Percentiles rank a stretch among this genome's conserved stretches.
These are phyloP conservation scores for Petunia hybrid DNA, from an alignment of 305 asterid species.

Conservation along the genomic window DNA sequence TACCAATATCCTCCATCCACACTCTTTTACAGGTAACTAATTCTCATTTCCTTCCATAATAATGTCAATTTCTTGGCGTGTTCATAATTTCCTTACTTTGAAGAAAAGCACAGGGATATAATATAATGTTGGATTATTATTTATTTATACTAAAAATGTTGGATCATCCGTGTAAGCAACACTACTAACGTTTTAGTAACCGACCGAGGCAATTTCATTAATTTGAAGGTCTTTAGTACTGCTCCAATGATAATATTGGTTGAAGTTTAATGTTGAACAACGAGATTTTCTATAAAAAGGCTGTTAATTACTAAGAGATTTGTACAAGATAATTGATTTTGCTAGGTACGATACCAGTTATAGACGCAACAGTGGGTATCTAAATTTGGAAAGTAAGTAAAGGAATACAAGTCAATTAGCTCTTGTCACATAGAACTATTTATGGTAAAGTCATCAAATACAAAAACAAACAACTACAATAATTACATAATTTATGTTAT, in stretches of 20 bases:
- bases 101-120: too few relatives aligned
- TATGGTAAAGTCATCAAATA: not conserved
- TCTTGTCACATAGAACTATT: too few relatives aligned
- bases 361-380: not conserved
- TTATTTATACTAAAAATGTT: too few relatives aligned
- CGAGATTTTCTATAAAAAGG: not conserved
- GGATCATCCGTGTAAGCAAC: too few relatives aligned
- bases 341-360: too few relatives aligned
- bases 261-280: not conserved
- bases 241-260: too few relatives aligned
- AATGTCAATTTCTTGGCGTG: not conserved
- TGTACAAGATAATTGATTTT: not conserved
- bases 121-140: too few relatives aligned
- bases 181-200: too few relatives aligned
- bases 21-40: slow-evolving; percentile 68
- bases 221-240: too few relatives aligned
- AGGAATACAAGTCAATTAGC: not conserved
- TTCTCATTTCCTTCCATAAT: not conserved
- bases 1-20: slow-evolving; percentile 81
- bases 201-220: too few relatives aligned
- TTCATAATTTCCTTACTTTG: not conserved
- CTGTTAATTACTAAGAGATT: not conserved
- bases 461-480: not conserved
- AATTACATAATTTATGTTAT: too few relatives aligned
- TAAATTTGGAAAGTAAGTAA: too few relatives aligned